Conservation (phyloP, 768 basidiomycete species). For the Xerocomellus dryophilus region DNA sequence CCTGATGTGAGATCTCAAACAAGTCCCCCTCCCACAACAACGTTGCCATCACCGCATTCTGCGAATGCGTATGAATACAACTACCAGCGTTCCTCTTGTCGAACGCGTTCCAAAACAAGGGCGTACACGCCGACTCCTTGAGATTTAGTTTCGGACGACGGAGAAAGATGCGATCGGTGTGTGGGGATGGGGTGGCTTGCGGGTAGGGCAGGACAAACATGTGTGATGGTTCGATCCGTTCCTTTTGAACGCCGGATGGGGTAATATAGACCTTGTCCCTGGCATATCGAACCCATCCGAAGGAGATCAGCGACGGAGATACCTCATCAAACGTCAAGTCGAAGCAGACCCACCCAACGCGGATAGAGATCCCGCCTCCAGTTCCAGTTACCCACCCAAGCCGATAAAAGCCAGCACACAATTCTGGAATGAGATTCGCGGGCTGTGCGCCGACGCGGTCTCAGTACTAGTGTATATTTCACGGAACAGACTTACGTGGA, state of each 20-base stretch:
- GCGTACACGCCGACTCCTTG: constrained; percentile 86
- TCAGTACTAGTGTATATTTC: neutral
- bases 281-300: neutral
- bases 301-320: neutral
- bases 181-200: constrained; percentile 52
- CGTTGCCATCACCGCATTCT: constrained; percentile 87
- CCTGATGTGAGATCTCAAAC: constrained; percentile 84
- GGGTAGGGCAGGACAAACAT: constrained; percentile 87
- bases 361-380: constrained; percentile 77
- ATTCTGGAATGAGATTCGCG: constrained; percentile 86
- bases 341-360: constrained; percentile 50
- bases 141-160: constrained; percentile 67
- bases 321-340: neutral
- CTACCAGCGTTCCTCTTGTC: constrained; percentile 74
- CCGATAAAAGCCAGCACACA: constrained; percentile 80
- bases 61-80: constrained; percentile 90
- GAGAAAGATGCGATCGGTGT: constrained; percentile 72
- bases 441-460: constrained; percentile 46
- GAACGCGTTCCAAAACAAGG: constrained; percentile 91
- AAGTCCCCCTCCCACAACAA: constrained; percentile 67
- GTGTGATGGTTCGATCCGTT: constrained; percentile 76
- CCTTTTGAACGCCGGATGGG: constrained; percentile 89
- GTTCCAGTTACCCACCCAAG: constrained; percentile 94
- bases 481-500: constrained; percentile 45
- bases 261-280: constrained; percentile 83